Base-by-base conservation (phyloP, 1,284 basidiomycete species). In the Lentinula novae-zelandiae region DNA sequence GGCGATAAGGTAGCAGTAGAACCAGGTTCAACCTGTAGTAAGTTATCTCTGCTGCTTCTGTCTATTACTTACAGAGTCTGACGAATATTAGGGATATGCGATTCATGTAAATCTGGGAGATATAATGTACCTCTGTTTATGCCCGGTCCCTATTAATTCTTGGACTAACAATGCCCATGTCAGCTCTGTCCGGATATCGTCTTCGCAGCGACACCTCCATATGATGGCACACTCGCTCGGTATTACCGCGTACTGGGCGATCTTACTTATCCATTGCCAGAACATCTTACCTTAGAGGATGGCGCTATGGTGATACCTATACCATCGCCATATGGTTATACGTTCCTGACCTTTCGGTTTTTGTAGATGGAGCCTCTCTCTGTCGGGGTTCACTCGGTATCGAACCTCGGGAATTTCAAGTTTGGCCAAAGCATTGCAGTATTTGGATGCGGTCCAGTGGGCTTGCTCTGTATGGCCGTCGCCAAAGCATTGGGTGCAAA, bases 1-100 rank as follows among this genome's bases (percentile, higher is more conserved):
- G 93, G 94, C 8, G 92, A 95, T 69, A 84, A 91, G 57, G 93
- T 96, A 53, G 92, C 93, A 46, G 82, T 95, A 70, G 93, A 95
- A 70, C 93, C 92, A 39, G 93, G 90, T 10, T 84, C 85, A 58
- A 85, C 85, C 10, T 93, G 93, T 70, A 81, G 86, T 76, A 76
- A 71, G 69, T 34, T 52, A 17, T 3, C 17, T 9, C 39, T 36
- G n/a, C 15, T 15, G 39, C 48, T 48, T 22, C 48, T 53, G 60
- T 36, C 27, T 27, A 27, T 58, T 22, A 22, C 22, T 59, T 60
- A 49, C 17, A 58, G 15, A 1, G 17, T 13, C 39, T 15, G 10
- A 55, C 31, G 17, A 20, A 20, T 44, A 52, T 13, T 57, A 82
- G 80, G 75, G 22, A 68, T 67, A 39, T 82, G 92, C 72, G 84